These are phyloP conservation scores for Flaveria floridana DNA, from an alignment of 140 eudicot species.

Conservation along the genomic window DNA sequence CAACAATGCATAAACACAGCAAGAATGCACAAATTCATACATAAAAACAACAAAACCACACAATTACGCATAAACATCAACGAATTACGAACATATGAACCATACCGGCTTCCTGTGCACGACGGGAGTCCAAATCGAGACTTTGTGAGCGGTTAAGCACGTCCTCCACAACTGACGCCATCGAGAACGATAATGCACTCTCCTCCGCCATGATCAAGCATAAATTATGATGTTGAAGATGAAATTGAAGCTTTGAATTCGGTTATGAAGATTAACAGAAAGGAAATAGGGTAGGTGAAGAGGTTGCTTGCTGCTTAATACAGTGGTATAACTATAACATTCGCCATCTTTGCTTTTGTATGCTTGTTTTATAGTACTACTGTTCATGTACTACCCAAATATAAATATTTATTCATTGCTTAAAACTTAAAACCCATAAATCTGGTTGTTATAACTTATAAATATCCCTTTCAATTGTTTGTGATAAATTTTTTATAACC, in stretches of 20 bases:
- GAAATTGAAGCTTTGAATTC: slow-evolving; percentile 1
- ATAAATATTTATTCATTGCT: slow-evolving; percentile 1
- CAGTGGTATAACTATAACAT: slow-evolving; percentile 14
- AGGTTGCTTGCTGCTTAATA: slow-evolving; percentile 35
- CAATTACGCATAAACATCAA: background rate
- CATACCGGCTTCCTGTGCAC: slow-evolving; percentile 87
- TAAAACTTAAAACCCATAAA: slow-evolving; percentile 1
- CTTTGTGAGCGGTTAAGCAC: slow-evolving; percentile 63
- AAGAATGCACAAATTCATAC: background rate
- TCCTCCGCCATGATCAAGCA: slow-evolving; percentile 49
- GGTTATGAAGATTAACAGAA: background rate
- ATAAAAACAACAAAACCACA: background rate
- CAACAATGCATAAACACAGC: too few relatives aligned
- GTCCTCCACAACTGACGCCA: slow-evolving; percentile 85
- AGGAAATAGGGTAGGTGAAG: background rate
- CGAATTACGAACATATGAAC: background rate
- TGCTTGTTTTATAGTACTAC: slow-evolving; percentile 29
- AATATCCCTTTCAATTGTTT: background rate
- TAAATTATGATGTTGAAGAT: slow-evolving; percentile 9
- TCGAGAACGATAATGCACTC: slow-evolving; percentile 52
- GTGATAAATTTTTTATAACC: too few relatives aligned
- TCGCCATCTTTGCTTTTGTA: slow-evolving; percentile 35
- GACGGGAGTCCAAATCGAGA: slow-evolving; percentile 81
- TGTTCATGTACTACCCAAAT: slow-evolving; percentile 19
- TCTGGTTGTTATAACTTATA: slow-evolving; percentile 3